Percentiles rank a stretch among this genome's conserved stretches.
Conservation (phyloP, 495 filamentous ascomycete species). For the Pseudevernia furfuracea region DNA sequence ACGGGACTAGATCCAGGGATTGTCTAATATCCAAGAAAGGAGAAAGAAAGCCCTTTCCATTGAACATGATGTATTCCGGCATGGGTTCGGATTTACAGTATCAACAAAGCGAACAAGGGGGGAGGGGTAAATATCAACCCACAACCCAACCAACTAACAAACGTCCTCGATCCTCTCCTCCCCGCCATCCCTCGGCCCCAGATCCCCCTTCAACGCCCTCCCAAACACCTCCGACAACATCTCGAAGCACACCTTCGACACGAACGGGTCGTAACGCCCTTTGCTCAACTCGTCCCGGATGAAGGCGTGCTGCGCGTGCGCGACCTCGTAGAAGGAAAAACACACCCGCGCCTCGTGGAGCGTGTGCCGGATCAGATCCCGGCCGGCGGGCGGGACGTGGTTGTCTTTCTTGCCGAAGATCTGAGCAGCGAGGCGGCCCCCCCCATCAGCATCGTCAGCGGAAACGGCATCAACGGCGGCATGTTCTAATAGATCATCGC, state of each 20-base stretch:
- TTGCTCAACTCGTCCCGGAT: constrained; percentile 94
- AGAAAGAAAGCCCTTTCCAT: too few relatives aligned
- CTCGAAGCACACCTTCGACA: constrained; percentile 85
- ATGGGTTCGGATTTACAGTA: too few relatives aligned
- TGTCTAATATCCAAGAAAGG: too few relatives aligned
- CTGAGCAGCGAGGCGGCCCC: constrained; percentile 16
- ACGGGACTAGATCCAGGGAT: too few relatives aligned
- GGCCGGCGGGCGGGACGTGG: constrained; percentile 77
- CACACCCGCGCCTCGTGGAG: constrained; percentile 65
- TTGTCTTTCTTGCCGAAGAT: constrained; percentile 86
- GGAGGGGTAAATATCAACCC: too few relatives aligned
- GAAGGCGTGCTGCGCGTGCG: constrained; percentile 92
- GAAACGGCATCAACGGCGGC: too few relatives aligned
- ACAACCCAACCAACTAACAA: too few relatives aligned
- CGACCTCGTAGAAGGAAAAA: constrained; percentile 82
- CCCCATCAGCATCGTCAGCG: too few relatives aligned
- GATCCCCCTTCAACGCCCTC: constrained; percentile 64
- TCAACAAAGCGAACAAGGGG: too few relatives aligned
- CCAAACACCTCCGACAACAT: constrained; percentile 82
- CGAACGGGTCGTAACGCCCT: constrained; percentile 82
- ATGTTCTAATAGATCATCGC: too few relatives aligned
- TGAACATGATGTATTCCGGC: too few relatives aligned
- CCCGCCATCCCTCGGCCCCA: constrained; percentile 48
- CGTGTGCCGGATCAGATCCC: constrained; percentile 79
- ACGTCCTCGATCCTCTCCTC: constrained; percentile 34